Conservation (phyloP, 1,284 basidiomycete species). For the Rhodotorula sp. region DNA sequence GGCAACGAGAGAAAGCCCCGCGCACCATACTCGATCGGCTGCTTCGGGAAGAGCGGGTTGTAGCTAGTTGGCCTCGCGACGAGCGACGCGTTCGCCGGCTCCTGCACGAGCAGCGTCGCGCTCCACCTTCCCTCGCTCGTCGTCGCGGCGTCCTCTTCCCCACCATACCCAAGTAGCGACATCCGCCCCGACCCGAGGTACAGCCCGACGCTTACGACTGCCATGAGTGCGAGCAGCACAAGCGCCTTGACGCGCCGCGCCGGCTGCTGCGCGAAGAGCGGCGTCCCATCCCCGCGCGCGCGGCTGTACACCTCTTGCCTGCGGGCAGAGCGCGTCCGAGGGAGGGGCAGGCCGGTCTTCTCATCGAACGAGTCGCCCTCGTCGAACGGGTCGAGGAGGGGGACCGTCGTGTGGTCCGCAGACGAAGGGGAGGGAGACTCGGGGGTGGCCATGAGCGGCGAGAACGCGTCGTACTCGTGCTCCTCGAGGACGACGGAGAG, state of each 20-base stretch:
- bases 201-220: neutral
- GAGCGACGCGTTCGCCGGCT: neutral
- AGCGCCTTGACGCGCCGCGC: neutral
- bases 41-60: neutral
- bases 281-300: neutral
- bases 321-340: neutral
- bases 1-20: accelerated
- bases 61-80: neutral
- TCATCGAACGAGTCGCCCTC: neutral
- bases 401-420: neutral
- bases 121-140: neutral
- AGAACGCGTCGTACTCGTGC: neutral
- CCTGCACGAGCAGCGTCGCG: neutral
- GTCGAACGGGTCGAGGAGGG: neutral
- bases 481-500: neutral
- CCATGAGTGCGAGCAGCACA: neutral
- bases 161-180: neutral
- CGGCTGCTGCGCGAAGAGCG: neutral
- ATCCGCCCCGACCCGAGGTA: neutral
- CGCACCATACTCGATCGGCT: slow-evolving; percentile 4
- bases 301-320: neutral
- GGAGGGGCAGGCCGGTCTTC: neutral
- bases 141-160: neutral
- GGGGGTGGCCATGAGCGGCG: neutral
- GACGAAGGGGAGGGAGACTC: neutral